These are phyloP conservation scores for Guyanaporus albipodus DNA, from an alignment of 768 basidiomycete genomes.

Conservation along the genomic window DNA sequence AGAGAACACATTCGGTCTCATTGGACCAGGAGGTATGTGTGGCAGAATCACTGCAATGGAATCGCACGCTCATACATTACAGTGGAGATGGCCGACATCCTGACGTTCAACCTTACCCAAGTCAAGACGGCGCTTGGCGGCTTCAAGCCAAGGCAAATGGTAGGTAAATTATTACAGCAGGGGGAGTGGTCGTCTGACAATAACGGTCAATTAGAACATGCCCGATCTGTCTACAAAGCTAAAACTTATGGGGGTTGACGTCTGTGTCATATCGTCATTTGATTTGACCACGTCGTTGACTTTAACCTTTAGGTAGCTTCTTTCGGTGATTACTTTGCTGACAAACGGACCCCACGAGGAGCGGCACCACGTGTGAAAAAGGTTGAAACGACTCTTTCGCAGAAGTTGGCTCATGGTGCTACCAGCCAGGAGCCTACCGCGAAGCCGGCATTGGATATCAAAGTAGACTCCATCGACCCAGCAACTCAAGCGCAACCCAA, in stretches of 20 bases:
- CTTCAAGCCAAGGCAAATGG: slow-evolving; percentile 44
- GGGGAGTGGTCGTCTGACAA: neutral
- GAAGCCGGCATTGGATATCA: neutral
- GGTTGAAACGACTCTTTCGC: neutral
- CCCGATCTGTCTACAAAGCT: slow-evolving; percentile 72
- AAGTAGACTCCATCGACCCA: slow-evolving; percentile 22
- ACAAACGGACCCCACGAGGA: slow-evolving; percentile 34
- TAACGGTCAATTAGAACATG: slow-evolving; percentile 35
- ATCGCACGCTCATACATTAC: neutral
- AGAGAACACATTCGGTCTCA: slow-evolving; percentile 66
- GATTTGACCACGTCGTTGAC: neutral
- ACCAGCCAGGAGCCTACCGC: neutral
- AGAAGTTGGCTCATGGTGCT: neutral
- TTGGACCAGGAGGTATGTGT: slow-evolving; percentile 56
- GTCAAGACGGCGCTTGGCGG: slow-evolving; percentile 39
- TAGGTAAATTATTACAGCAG: slow-evolving; percentile 5
- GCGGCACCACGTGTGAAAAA: neutral
- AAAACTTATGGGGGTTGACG: slow-evolving; percentile 54
- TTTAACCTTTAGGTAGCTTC: slow-evolving; percentile 45
- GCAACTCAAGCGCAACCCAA: neutral
- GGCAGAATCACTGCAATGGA: no score
- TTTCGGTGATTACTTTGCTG: slow-evolving; percentile 72
- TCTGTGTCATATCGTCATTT: slow-evolving; percentile 16
- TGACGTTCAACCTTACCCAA: slow-evolving; percentile 69
- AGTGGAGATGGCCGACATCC: slow-evolving; percentile 72